Conservation (phyloP, 2,329 filamentous ascomycete genomes). For the Triangularia setosa region DNA sequence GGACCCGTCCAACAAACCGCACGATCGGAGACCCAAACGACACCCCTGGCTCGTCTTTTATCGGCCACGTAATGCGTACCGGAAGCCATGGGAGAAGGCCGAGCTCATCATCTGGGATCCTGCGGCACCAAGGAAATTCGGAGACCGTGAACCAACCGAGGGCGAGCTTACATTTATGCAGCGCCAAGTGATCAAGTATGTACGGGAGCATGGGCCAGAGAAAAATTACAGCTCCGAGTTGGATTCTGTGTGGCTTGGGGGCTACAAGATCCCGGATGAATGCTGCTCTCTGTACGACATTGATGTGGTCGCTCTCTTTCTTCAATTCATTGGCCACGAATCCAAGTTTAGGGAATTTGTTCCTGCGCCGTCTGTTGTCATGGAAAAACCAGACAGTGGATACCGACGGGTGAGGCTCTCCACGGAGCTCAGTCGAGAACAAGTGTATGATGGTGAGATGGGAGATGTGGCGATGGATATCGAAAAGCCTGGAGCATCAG, state of each 20-base stretch:
- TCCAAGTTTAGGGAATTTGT: conserved; percentile 30
- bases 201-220: conserved; percentile 30
- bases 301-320: conserved; percentile 40
- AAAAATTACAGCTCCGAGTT: conserved; percentile 36
- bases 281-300: conserved; percentile 32
- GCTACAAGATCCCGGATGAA: conserved; percentile 27
- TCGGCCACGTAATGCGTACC: conserved; percentile 40
- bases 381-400: conserved; percentile 31
- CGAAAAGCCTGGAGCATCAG: conserved; percentile 25
- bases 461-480: conserved; percentile 21
- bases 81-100: conserved; percentile 37
- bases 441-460: conserved; percentile 8
- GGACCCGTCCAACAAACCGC: conserved; percentile 27
- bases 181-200: conserved; percentile 37
- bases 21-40: conserved; percentile 27
- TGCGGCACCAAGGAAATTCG: conserved; percentile 28
- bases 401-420: conserved; percentile 36
- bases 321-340: conserved; percentile 34
- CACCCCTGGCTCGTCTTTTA: conserved; percentile 51
- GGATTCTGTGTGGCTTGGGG: conserved; percentile 44
- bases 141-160: conserved; percentile 23
- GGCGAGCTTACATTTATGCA: conserved; percentile 45
- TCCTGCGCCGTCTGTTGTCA: conserved; percentile 30
- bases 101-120: conserved; percentile 53
- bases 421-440: neutral